A percentile compares a stretch with the other conserved stretches of the same genome.
Conservation (phyloP, 345 rosid species). For the Brassica cretica region DNA sequence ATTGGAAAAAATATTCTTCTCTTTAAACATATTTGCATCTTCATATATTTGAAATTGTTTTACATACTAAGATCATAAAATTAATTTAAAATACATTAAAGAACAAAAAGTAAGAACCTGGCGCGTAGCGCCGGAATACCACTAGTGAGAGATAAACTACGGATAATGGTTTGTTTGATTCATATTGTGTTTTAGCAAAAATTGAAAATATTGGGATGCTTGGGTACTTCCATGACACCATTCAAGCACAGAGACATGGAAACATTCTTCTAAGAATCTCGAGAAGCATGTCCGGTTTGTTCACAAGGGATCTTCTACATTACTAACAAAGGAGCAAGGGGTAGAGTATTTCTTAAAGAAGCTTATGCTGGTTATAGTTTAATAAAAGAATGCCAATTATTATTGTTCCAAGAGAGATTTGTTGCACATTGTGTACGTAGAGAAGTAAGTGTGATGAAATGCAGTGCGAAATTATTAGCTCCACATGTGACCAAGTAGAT, state of each 20-base stretch:
- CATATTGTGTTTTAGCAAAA: neutral
- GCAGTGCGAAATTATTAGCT: neutral
- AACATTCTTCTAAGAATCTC: constrained; percentile 69
- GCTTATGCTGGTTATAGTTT: constrained; percentile 67
- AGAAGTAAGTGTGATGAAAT: constrained; percentile 34
- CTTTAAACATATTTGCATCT: no score
- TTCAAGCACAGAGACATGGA: constrained; percentile 63
- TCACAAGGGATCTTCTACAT: constrained; percentile 81
- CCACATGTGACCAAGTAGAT: no score
- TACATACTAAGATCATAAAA: no score
- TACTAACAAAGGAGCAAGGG: constrained; percentile 84
- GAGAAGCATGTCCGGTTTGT: constrained; percentile 91
- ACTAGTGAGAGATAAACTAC: no score
- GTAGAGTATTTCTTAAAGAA: constrained; percentile 83
- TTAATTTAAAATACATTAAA: no score
- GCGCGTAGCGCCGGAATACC: no score
- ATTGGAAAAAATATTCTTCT: no score
- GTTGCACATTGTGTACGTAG: constrained; percentile 66
- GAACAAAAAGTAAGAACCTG: no score
- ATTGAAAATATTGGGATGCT: neutral
- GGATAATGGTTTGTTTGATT: no score
- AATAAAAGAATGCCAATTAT: constrained; percentile 68
- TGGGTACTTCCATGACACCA: neutral
- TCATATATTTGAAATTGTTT: no score
- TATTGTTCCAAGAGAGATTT: constrained; percentile 63